These are phyloP conservation scores for Talaromyces borbonicus DNA, from an alignment of 495 filamentous ascomycete species.

Conservation along the genomic window DNA sequence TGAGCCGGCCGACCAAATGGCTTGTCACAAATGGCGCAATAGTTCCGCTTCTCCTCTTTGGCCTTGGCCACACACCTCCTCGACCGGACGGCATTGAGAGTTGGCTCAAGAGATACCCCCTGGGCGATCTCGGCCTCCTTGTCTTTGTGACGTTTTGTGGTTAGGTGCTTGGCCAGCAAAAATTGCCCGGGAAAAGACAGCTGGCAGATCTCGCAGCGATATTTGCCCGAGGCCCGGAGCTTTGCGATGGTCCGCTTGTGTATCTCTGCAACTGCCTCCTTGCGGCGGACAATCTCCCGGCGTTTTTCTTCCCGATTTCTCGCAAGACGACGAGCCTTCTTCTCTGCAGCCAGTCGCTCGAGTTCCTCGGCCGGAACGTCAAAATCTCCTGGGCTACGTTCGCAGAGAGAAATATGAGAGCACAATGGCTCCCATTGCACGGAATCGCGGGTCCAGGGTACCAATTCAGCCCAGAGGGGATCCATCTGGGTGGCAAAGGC, in stretches of 20 bases:
- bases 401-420: background rate
- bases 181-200: too few relatives aligned
- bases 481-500: background rate
- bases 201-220: too few relatives aligned
- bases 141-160: too few relatives aligned
- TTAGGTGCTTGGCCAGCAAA: too few relatives aligned
- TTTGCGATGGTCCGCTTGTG: slow-evolving; percentile 3
- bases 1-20: background rate
- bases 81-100: too few relatives aligned
- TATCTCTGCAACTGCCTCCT: slow-evolving; percentile 1
- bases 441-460: background rate
- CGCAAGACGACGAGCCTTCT: background rate
- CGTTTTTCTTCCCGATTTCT: background rate
- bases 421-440: slow-evolving; percentile 2
- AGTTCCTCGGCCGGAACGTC: background rate
- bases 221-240: too few relatives aligned
- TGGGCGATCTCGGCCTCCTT: too few relatives aligned
- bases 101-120: too few relatives aligned
- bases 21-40: background rate
- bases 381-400: slow-evolving; percentile 1
- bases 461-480: slow-evolving; percentile 1
- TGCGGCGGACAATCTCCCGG: background rate
- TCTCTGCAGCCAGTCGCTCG: slow-evolving; percentile 2
- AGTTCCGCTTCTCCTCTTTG: background rate
- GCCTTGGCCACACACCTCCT: too few relatives aligned